Base-by-base conservation (phyloP, 352 stramenopile genomes). In the Thraustochytrium sp. region DNA sequence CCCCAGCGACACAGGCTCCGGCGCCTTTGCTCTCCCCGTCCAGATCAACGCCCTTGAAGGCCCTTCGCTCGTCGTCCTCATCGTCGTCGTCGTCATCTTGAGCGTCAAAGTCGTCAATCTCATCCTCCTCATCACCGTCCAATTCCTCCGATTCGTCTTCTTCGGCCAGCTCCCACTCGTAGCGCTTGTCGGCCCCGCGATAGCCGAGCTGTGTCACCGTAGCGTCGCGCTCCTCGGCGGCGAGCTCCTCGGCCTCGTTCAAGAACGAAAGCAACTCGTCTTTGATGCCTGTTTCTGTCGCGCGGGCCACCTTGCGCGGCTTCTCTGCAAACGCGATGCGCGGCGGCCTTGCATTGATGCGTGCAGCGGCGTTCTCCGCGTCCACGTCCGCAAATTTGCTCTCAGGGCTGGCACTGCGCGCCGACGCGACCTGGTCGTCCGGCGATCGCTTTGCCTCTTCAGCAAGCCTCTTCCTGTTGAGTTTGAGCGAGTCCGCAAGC, bases 401-500 rank as follows among this genome's bases (percentile, higher is more conserved):
- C 68, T 80, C 68, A 29, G 21, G 3, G 36, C 13, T 54, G 34
- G 18, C 34, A 62, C n/a, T 44, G 36, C 31, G 65, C 40, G 21
- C 8, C 65, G 29, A 1, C 13, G 18, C 13, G 65, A 40, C 13
- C 11, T 26, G 11, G 49, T 62, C 40, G 21, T 34, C 2, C 36
- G 26, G 2, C 65, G 49, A 55, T 18, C 18, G 18, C 18, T 55
- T 29, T 18, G 18, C 26, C 23, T 29, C 63, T 53, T 76, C 2
- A 37, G 13, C 8, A 42, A 80, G 34, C 2, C 68, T 42, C 68
- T 80, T 44, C 1, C 53, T 23, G 51, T 46, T 80, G 13, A 80
- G 18, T 44, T 80, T 80, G 68, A 80, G 68, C 23, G 68, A 80
- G 51, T 80, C 68, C 37, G 42, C 76, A 18, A 80, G 68, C n/a